Conservation (phyloP, 75 land plant species). For the Picea sitchensis region DNA sequence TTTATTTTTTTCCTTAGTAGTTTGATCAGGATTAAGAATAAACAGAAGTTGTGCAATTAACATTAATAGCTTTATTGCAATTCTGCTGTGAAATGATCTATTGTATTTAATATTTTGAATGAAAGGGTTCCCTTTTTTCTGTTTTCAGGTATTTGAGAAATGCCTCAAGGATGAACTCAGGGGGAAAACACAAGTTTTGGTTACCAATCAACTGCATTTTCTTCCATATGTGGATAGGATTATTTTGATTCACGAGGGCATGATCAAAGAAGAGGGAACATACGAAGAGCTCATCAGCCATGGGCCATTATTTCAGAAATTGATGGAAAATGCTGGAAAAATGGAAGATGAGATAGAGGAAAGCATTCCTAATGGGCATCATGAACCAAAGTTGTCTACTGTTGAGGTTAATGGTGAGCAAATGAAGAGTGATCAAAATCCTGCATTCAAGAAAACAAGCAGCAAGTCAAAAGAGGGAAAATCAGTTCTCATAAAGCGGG, state of each 20-base stretch:
- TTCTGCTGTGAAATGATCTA: too few relatives aligned
- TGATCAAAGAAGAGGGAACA: conserved; percentile 92
- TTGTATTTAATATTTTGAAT: too few relatives aligned
- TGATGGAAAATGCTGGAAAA: conserved; percentile 99
- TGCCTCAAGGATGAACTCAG: conserved; percentile 79
- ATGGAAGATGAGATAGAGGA: conserved; percentile 69
- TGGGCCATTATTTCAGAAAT: conserved; percentile 75
- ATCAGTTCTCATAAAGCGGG: conserved; percentile 84
- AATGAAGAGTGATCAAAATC: conserved; percentile 13
- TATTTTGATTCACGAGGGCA: conserved; percentile 75
- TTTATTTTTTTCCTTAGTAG: too few relatives aligned
- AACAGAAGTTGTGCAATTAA: too few relatives aligned
- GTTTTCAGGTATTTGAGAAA: conserved; percentile 81
- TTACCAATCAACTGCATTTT: conserved; percentile 97
- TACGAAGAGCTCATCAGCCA: conserved; percentile 70
- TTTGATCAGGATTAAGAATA: too few relatives aligned
- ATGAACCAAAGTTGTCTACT: conserved; percentile 13
- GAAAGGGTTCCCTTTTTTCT: too few relatives aligned
- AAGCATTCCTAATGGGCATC: conserved; percentile 14
- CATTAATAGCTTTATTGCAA: too few relatives aligned
- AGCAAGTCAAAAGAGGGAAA: conserved; percentile 53
- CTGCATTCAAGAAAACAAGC: conserved; percentile 12
- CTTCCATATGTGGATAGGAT: conserved; percentile 92
- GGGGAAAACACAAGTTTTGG: conserved; percentile 86
- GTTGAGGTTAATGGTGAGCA: background rate